These are phyloP conservation scores for Falciphora oryzae DNA, from an alignment of 2,329 filamentous ascomycete genomes.

Conservation along the genomic window DNA sequence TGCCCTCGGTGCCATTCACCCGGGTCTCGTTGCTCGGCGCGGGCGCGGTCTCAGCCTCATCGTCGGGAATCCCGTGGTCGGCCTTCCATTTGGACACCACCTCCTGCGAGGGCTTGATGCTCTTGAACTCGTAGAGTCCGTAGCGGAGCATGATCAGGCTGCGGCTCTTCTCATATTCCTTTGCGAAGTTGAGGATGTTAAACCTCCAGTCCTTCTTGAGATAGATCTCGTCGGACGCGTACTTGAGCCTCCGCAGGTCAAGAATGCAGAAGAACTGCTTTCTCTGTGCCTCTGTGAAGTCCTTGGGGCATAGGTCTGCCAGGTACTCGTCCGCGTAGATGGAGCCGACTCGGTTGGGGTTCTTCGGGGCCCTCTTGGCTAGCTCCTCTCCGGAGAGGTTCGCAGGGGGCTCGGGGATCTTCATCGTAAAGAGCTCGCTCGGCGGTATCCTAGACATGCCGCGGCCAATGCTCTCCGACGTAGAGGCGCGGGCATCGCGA, in stretches of 20 bases:
- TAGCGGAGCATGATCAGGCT: slow-evolving; percentile 57
- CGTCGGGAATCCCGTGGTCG: slow-evolving; percentile 48
- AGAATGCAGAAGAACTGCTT: slow-evolving; percentile 60
- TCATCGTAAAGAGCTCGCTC: slow-evolving; percentile 51
- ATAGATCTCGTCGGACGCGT: slow-evolving; percentile 56
- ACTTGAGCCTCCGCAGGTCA: slow-evolving; percentile 55
- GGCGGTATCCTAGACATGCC: slow-evolving; percentile 44
- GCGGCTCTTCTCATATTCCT: slow-evolving; percentile 59
- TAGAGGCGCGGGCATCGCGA: slow-evolving; percentile 37
- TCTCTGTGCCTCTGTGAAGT: slow-evolving; percentile 53
- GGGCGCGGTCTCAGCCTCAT: slow-evolving; percentile 30
- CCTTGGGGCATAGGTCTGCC: slow-evolving; percentile 48
- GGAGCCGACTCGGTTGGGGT: slow-evolving; percentile 45
- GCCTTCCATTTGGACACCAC: slow-evolving; percentile 53
- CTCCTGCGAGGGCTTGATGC: slow-evolving; percentile 52
- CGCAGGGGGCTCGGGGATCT: slow-evolving; percentile 51
- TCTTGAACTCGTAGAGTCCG: slow-evolving; percentile 58
- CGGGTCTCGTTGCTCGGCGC: slow-evolving; percentile 20
- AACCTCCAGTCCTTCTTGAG: slow-evolving; percentile 56
- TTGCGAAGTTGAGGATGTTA: slow-evolving; percentile 57
- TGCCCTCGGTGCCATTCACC: slow-evolving; percentile 28
- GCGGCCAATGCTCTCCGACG: slow-evolving; percentile 40
- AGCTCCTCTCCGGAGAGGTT: slow-evolving; percentile 51
- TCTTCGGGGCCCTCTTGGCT: slow-evolving; percentile 46
- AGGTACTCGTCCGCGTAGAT: slow-evolving; percentile 57